A percentile compares a stretch with the other conserved stretches of the same genome.
These are phyloP conservation scores for Entamoeba histolytica DNA, from an alignment of 208 protist genomes.

Conservation along the genomic window DNA sequence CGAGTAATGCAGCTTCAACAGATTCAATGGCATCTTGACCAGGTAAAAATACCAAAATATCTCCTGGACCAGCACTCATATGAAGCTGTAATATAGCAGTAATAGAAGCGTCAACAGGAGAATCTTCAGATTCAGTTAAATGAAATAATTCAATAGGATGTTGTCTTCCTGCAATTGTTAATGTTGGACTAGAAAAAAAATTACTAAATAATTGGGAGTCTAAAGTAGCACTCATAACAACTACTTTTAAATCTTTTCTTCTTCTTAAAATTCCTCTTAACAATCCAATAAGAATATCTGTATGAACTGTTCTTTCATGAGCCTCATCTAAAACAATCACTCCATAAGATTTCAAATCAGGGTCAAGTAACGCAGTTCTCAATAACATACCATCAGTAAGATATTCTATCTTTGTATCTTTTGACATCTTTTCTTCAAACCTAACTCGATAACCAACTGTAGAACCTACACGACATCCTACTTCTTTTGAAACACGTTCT, in stretches of 20 bases:
- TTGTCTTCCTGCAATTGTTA: slow-evolving; percentile 54
- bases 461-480: slow-evolving; percentile 8
- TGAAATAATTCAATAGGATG: slow-evolving; percentile 55
- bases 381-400: slow-evolving; percentile 90
- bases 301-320: slow-evolving; percentile 31
- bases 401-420: slow-evolving; percentile 73
- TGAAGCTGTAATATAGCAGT: slow-evolving; percentile 33
- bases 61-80: slow-evolving; percentile 52
- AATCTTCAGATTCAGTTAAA: slow-evolving; percentile 14
- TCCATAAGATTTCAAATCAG: slow-evolving; percentile 42
- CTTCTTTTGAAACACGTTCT: slow-evolving; percentile 85
- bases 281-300: slow-evolving; percentile 19
- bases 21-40: slow-evolving; percentile 90
- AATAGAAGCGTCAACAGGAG: not conserved
- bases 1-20: slow-evolving; percentile 45
- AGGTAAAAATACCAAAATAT: slow-evolving; percentile 98
- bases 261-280: slow-evolving; percentile 48
- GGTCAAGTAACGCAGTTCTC: slow-evolving; percentile 69
- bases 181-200: slow-evolving; percentile 52
- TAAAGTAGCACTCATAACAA: slow-evolving; percentile 80
- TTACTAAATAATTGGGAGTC: slow-evolving; percentile 69
- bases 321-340: slow-evolving; percentile 39
- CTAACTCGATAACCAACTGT: slow-evolving; percentile 85
- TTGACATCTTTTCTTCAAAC: slow-evolving; percentile 78
- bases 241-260: slow-evolving; percentile 54